These are phyloP conservation scores for Paralagenidium karlingii DNA, from an alignment of 352 stramenopile genomes.

Conservation along the genomic window DNA sequence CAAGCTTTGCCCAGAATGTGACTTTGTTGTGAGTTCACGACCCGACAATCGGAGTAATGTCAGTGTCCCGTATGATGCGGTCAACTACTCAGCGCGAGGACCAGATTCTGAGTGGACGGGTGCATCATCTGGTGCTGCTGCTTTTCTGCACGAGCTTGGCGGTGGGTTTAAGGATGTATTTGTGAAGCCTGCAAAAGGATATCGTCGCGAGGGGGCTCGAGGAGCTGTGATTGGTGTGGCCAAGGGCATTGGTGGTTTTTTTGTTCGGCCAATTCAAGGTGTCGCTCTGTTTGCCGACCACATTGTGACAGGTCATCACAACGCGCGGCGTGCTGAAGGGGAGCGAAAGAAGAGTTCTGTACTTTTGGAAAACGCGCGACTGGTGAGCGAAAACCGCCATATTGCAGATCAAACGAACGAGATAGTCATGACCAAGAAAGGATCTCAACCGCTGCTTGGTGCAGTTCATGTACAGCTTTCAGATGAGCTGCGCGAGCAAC, in stretches of 20 bases:
- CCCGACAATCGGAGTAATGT: slow-evolving; percentile 26
- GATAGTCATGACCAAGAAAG: background rate
- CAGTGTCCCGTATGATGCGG: slow-evolving; percentile 45
- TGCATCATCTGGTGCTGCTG: slow-evolving; percentile 30
- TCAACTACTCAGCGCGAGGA: slow-evolving; percentile 47
- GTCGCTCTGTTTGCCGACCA: slow-evolving; percentile 50
- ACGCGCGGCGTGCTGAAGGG: slow-evolving; percentile 23
- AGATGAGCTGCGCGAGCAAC: background rate
- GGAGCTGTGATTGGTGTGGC: slow-evolving; percentile 44
- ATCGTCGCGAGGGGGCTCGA: slow-evolving; percentile 36
- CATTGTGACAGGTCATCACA: slow-evolving; percentile 48
- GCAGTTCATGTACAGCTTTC: background rate
- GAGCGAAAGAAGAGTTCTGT: slow-evolving; percentile 32
- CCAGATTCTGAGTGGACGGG: slow-evolving; percentile 37
- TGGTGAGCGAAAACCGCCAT: background rate
- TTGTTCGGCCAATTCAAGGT: slow-evolving; percentile 41
- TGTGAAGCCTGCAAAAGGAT: slow-evolving; percentile 39
- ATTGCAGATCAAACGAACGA: too few species aligned
- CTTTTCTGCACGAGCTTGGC: slow-evolving; percentile 51
- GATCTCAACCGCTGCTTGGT: background rate
- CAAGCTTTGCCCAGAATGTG: slow-evolving; percentile 37
- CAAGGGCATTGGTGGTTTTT: slow-evolving; percentile 34
- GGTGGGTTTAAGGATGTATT: slow-evolving; percentile 51
- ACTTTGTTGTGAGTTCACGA: slow-evolving; percentile 29
- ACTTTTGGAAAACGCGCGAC: slow-evolving; percentile 22